A percentile compares a stretch with the other conserved stretches of the same genome.
phyloP scores from a whole-genome alignment of 2,329 filamentous ascomycete species.

The Amesomyces nigricolor region DNA sequence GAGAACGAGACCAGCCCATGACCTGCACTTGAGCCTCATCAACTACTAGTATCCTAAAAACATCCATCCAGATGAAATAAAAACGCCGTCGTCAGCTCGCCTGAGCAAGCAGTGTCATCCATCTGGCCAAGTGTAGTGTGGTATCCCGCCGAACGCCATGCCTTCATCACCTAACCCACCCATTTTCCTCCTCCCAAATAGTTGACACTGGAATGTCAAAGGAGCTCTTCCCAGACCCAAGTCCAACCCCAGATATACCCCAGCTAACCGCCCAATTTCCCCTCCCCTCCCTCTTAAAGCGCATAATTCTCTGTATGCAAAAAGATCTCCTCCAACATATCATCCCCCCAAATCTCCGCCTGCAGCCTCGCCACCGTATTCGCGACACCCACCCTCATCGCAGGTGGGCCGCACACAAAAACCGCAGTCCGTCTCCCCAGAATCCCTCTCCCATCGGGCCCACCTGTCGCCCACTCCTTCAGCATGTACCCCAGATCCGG shows the following conservation, averaged over 20 bases:
- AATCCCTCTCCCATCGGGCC: conserved; percentile 57
- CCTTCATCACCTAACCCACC: not conserved
- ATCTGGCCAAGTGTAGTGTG: not conserved
- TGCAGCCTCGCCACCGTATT: conserved; percentile 78
- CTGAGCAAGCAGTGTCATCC: conserved; percentile 5
- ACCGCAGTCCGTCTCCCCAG: conserved; percentile 80
- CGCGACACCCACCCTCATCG: conserved; percentile 84
- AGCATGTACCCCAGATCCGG: conserved; percentile 86
- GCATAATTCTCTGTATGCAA: conserved; percentile 95
- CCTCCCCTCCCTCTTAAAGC: conserved; percentile 44
- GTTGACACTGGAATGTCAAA: not conserved
- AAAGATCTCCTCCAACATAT: conserved; percentile 80
- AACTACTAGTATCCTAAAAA: not conserved
- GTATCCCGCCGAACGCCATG: conserved; percentile 6
- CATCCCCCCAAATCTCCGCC: conserved; percentile 73
- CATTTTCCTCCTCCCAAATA: not conserved
- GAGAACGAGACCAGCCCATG: not conserved
- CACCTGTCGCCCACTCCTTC: conserved; percentile 71
- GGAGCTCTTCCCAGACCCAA: not conserved
- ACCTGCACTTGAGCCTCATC: not conserved
- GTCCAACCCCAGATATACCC: not conserved
- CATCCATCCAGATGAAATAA: too few species aligned
- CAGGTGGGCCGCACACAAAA: conserved; percentile 84
- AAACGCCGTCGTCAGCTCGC: not conserved
- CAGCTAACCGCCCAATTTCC: not conserved